phyloP scores from a whole-genome alignment of 208 protist species.

The Acanthamoeba lenticulata region DNA sequence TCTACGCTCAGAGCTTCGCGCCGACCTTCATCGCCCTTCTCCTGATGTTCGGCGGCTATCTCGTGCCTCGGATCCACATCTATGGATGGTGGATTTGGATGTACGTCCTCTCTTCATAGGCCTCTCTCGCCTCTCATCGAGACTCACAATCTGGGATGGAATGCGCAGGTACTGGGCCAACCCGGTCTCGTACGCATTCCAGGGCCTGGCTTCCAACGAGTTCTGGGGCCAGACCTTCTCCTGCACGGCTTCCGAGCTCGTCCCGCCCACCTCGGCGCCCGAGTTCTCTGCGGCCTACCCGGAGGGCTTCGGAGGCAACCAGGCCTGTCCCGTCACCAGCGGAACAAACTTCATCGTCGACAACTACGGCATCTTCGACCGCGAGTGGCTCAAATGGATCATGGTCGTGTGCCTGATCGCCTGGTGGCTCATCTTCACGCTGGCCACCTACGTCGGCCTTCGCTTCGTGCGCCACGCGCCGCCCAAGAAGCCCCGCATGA shows the following conservation, averaged over 20 bases:
- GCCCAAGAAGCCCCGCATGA: constrained; percentile 16
- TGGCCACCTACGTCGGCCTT: background rate
- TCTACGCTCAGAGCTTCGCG: constrained; percentile 49
- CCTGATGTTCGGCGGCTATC: constrained; percentile 59
- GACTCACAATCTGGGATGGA: too few species aligned
- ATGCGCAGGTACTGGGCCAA: too few species aligned
- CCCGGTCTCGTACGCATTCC: background rate
- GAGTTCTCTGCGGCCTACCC: too few species aligned
- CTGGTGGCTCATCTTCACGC: constrained; percentile 28
- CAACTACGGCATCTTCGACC: constrained; percentile 3
- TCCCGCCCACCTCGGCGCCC: background rate
- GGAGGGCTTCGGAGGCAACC: too few species aligned
- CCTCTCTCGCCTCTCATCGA: too few species aligned
- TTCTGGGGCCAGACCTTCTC: background rate
- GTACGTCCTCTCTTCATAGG: too few species aligned
- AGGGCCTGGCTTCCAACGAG: constrained; percentile 4
- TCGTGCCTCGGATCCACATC: constrained; percentile 30
- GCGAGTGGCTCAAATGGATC: constrained; percentile 34
- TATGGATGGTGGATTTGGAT: constrained; percentile 49
- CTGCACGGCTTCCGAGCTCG: background rate
- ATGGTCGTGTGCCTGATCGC: constrained; percentile 17
- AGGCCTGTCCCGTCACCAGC: constrained; percentile 42
- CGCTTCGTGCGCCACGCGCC: background rate
- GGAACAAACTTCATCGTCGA: background rate
- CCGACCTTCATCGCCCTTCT: constrained; percentile 3